Evolutionary conservation across 2,329 filamentous ascomycete species (phyloP), one percentile per base, ranked within the genome.

Genomic region (Colletotrichum sp.): DNA sequence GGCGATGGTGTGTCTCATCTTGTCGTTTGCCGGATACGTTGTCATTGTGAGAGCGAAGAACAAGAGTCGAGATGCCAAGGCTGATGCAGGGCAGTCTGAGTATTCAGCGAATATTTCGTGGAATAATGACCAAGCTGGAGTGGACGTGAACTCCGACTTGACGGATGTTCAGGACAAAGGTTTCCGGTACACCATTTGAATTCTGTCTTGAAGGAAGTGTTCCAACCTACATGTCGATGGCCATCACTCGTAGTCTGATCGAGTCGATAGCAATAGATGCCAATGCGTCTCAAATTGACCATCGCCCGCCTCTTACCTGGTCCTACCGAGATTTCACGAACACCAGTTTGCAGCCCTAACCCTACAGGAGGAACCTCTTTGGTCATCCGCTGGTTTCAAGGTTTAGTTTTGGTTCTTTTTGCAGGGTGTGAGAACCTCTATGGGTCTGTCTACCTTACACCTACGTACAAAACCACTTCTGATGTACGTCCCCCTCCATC

Each of bases 101-200:
- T 49, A 12, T 21, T n/a, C 39, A n/a, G 39, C 39, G 18, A 2
- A 2, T 49, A 10, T 49, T 49, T 12, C 18, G 0, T n/a, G 18
- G 18, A 67, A 66, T 10, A 44, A 30, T 13, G 21, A 74, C 0
- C 18, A 26, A 2, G 71, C 55, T 26, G 66, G 69, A 5, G 13
- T 72, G 8, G 66, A 70, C 65, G 69, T 67, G 7, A 68, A 79
- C 12, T 79, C 75, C 21, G 80, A 80, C 36, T 63, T 81, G 18
- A 81, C 80, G 8, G 80, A 81, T 9, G 12, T 72, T 9, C 74
- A 74, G 26, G 80, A 81, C 57, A 80, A 78, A 60, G 71, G 75
- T n/a, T 81, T 81, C 30, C 71, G 79, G 13, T 81, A 81, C 12
- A 81, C 75, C 39, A 44, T 44, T 12, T 44, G 39, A 44, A 12